Evolutionary conservation across 495 filamentous ascomycete species (phyloP).

Genomic region (Aspergillus ostianus): DNA sequence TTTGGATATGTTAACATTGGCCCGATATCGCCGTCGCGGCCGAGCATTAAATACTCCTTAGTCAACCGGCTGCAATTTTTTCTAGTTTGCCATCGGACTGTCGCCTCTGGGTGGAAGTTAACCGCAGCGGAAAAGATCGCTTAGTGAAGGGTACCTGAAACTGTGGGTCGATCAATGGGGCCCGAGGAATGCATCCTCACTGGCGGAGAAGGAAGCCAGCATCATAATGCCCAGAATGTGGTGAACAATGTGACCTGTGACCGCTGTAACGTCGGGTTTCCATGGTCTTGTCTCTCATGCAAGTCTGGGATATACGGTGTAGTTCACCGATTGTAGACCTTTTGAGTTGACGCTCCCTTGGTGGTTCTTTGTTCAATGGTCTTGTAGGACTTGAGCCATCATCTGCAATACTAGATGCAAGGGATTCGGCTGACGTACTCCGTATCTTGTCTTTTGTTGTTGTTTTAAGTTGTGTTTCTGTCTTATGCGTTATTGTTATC

Average conservation of each 20-base stretch:
- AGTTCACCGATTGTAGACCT: neutral
- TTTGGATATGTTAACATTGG: constrained; percentile 7
- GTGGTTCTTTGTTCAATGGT: neutral
- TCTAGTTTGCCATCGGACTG: constrained; percentile 7
- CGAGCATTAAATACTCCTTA: neutral
- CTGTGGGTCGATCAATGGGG: constrained; percentile 15
- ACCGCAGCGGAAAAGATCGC: neutral
- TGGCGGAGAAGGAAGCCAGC: constrained; percentile 4
- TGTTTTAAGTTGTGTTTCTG: neutral
- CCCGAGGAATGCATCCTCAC: neutral
- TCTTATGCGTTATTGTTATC: neutral
- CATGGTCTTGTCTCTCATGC: neutral
- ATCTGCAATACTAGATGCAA: neutral
- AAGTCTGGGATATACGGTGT: neutral
- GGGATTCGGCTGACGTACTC: neutral
- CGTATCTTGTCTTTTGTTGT: neutral
- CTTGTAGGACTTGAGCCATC: neutral
- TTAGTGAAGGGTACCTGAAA: constrained; percentile 14
- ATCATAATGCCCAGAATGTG: neutral
- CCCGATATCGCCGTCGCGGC: constrained; percentile 23
- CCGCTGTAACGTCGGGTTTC: neutral
- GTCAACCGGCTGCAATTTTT: neutral
- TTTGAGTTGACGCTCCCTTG: neutral
- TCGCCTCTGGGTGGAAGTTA: neutral
- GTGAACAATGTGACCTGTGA: neutral